Evolutionary conservation across 768 basidiomycete species (phyloP), one percentile per base, ranked within the genome.

Genomic region (Lentinula detonsa): DNA sequence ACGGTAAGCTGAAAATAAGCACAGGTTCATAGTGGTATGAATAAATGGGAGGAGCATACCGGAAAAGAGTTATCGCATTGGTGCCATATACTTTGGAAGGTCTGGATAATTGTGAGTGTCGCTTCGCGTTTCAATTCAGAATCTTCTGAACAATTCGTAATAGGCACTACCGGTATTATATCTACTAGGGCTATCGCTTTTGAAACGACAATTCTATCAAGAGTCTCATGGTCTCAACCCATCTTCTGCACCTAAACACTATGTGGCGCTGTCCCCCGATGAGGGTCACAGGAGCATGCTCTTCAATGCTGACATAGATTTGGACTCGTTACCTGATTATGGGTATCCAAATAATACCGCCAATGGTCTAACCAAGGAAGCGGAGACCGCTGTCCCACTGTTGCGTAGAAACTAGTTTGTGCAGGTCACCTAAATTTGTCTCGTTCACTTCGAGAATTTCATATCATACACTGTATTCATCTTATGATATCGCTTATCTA

Each of bases 71-170:
- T 76, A 28, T 69, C 75, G 9, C 66, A 63, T 37, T 77, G 74
- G 76, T 75, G 71, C 55, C 72, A 73, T 62, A 71, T 72, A 28
- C 62, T 79, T 11, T 83, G 81, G 77, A 73, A 74, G 2, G 70
- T 71, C 9, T 83, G 81, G 81, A 74, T 73, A 31, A 64, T 78
- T 49, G 82, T 82, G 71, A 62, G 81, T 71, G 34, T 21, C 18
- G 18, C 16, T n/a, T 52, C 15, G 23, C 5, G 16, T 8, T 52
- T 52, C 2, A 52, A n/a, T 52, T 21, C 6, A 11, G 28, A 35
- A 33, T 23, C 6, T 5, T 35, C 34, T 7, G 28, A 52, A 15
- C 28, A 18, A 2, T 15, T 52, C 15, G 15, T 3, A 5, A 18
- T 18, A 57, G 61, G 39, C 34, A 35, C 48, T 62, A 33, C 42